phyloP scores from a whole-genome alignment of 805 yeast genomes.

The Wickerhamiella alocasiicola region DNA sequence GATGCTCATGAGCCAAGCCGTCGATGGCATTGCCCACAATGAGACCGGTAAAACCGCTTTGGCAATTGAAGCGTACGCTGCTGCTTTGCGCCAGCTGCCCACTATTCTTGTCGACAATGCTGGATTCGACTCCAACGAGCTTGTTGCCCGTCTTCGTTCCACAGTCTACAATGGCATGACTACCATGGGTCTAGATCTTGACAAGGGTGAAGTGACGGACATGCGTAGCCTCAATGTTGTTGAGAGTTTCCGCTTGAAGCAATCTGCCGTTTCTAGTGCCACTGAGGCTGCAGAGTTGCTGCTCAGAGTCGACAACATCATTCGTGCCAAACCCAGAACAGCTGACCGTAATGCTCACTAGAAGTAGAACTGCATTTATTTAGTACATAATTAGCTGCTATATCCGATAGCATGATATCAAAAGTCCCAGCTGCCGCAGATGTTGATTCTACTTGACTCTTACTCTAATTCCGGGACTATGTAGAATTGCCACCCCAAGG shows the following conservation, averaged over 20 bases:
- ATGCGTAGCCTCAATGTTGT: slow-evolving; percentile 90
- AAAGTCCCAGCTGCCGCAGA: too few species aligned
- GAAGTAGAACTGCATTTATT: too few species aligned
- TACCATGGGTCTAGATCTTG: slow-evolving; percentile 82
- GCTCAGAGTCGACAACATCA: slow-evolving; percentile 89
- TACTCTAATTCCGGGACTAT: too few species aligned
- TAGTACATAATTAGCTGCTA: too few species aligned
- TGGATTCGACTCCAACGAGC: slow-evolving; percentile 86
- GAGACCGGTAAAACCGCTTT: slow-evolving; percentile 86
- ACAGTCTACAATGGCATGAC: slow-evolving; percentile 85
- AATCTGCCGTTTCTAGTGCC: slow-evolving; percentile 88
- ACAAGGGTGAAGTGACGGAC: slow-evolving; percentile 75
- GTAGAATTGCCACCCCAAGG: too few species aligned
- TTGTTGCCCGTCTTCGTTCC: slow-evolving; percentile 80
- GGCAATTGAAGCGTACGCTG: slow-evolving; percentile 90
- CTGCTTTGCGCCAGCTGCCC: slow-evolving; percentile 88
- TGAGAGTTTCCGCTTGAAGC: slow-evolving; percentile 83
- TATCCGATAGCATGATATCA: too few species aligned
- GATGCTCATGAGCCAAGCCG: slow-evolving; percentile 95
- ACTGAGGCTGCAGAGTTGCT: slow-evolving; percentile 97
- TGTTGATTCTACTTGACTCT: too few species aligned
- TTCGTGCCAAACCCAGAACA: slow-evolving; percentile 94
- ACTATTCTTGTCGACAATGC: slow-evolving; percentile 95
- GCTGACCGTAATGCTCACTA: slow-evolving; percentile 60
- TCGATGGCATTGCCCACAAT: slow-evolving; percentile 81